A percentile compares a stretch with the other conserved stretches of the same genome.
Conservation (phyloP, 2,329 filamentous ascomycete genomes). For the Colletotrichum sp. region DNA sequence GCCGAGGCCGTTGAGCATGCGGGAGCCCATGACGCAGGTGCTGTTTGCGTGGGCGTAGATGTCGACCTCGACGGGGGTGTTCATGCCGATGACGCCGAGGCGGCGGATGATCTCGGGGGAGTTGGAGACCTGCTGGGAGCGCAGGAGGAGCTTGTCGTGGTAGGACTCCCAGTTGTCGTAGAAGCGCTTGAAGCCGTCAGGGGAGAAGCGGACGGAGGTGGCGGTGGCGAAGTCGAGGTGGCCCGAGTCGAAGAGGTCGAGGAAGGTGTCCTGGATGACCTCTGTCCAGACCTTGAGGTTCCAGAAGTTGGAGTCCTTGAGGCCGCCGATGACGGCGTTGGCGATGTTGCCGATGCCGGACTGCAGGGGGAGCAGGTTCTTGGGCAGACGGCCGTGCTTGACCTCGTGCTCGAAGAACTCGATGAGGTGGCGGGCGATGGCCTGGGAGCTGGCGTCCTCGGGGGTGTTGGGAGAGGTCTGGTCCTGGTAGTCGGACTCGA, state of each 20-base stretch:
- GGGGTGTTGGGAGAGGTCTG: constrained; percentile 75
- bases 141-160: constrained; percentile 81
- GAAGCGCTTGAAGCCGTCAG: constrained; percentile 89
- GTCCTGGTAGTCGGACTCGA: constrained; percentile 86
- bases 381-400: constrained; percentile 74
- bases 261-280: constrained; percentile 90
- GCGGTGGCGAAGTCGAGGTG: constrained; percentile 89
- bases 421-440: constrained; percentile 81
- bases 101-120: constrained; percentile 89
- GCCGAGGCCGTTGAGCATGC: constrained; percentile 87
- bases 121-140: constrained; percentile 89
- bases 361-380: constrained; percentile 80
- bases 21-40: constrained; percentile 86
- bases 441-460: constrained; percentile 73
- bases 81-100: constrained; percentile 90
- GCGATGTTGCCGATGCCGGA: constrained; percentile 93
- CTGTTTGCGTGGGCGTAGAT: constrained; percentile 94
- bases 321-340: constrained; percentile 87
- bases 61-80: constrained; percentile 92
- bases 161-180: constrained; percentile 86
- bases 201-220: constrained; percentile 89
- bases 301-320: constrained; percentile 81
- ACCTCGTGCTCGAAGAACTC: constrained; percentile 88
- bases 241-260: constrained; percentile 89
- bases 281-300: constrained; percentile 94